Evolutionary conservation across 2,329 filamentous ascomycete genomes (phyloP).

Genomic region (Neurospora sp.): DNA sequence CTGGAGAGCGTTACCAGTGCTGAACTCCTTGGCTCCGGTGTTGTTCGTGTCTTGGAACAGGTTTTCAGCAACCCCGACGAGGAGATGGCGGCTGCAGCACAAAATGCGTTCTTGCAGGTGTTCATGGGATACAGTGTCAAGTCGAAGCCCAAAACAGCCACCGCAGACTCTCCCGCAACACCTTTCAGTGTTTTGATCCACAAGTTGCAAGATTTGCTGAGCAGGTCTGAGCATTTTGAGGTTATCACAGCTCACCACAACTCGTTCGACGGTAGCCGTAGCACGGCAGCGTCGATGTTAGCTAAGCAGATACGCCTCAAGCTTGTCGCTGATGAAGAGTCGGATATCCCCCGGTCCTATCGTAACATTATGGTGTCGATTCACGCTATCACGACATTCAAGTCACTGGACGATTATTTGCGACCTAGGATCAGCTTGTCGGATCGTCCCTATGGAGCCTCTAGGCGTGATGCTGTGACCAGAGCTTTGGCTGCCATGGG

Average conservation of each 20-base stretch:
- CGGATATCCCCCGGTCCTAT: slow-evolving; percentile 78
- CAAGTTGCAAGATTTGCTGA: slow-evolving; percentile 91
- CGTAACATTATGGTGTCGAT: slow-evolving; percentile 97
- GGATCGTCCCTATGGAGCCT: slow-evolving; percentile 57
- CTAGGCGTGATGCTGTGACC: slow-evolving; percentile 52
- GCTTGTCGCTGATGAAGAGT: slow-evolving; percentile 79
- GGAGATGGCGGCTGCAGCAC: slow-evolving; percentile 52
- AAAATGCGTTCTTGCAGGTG: slow-evolving; percentile 76
- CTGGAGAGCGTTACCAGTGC: slow-evolving; percentile 92
- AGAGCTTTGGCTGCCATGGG: slow-evolving; percentile 68
- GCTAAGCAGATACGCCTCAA: slow-evolving; percentile 90
- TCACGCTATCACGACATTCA: slow-evolving; percentile 96
- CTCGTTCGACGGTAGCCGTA: slow-evolving; percentile 78
- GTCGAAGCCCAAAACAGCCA: slow-evolving; percentile 53
- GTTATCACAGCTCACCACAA: slow-evolving; percentile 93
- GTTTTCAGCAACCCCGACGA: slow-evolving; percentile 68
- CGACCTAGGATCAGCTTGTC: slow-evolving; percentile 77
- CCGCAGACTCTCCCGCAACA: slow-evolving; percentile 60
- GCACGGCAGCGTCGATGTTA: slow-evolving; percentile 88
- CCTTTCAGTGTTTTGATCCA: slow-evolving; percentile 85
- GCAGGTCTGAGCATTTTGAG: slow-evolving; percentile 95
- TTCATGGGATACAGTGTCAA: slow-evolving; percentile 76
- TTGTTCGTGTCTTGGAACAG: slow-evolving; percentile 74
- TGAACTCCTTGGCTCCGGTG: slow-evolving; percentile 80
- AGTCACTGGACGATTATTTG: slow-evolving; percentile 90